phyloP scores from a whole-genome alignment of 257 asterid species.

The Jaltomata sinuosa region DNA sequence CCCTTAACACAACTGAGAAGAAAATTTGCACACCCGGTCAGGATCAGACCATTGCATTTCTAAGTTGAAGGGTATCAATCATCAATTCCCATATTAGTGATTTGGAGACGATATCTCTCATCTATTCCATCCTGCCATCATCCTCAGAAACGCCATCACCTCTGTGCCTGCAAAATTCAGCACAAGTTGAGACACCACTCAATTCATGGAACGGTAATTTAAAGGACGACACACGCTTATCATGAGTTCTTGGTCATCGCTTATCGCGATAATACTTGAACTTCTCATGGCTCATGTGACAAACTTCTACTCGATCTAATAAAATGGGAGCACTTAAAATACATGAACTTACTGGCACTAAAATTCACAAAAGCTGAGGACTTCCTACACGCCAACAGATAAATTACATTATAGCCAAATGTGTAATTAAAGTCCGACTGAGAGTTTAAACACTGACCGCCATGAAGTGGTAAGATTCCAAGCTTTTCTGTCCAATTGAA shows the following conservation, averaged over 20 bases:
- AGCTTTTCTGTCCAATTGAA: slow-evolving; percentile 92
- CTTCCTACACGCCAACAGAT: neutral
- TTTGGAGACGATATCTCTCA: slow-evolving; percentile 7
- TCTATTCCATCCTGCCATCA: slow-evolving; percentile 42
- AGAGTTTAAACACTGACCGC: slow-evolving; percentile 49
- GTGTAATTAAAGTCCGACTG: neutral
- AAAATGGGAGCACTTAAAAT: neutral
- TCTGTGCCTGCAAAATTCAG: slow-evolving; percentile 45
- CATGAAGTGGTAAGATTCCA: slow-evolving; percentile 74
- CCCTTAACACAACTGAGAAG: no score
- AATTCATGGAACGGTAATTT: neutral
- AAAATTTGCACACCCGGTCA: no score
- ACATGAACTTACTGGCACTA: neutral
- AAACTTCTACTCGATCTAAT: neutral
- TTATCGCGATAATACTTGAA: neutral
- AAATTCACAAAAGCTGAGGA: neutral
- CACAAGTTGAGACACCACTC: neutral
- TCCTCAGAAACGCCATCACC: slow-evolving; percentile 62
- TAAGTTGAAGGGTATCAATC: slow-evolving; percentile 10
- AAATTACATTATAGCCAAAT: neutral
- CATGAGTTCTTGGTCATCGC: neutral
- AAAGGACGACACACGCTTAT: neutral
- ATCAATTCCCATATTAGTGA: slow-evolving; percentile 5
- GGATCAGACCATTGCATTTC: neutral
- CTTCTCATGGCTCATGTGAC: neutral